Percentiles rank a stretch among this genome's conserved stretches.
phyloP scores from a whole-genome alignment of 306 rosid species.

The Cicer pinnatifidum region DNA sequence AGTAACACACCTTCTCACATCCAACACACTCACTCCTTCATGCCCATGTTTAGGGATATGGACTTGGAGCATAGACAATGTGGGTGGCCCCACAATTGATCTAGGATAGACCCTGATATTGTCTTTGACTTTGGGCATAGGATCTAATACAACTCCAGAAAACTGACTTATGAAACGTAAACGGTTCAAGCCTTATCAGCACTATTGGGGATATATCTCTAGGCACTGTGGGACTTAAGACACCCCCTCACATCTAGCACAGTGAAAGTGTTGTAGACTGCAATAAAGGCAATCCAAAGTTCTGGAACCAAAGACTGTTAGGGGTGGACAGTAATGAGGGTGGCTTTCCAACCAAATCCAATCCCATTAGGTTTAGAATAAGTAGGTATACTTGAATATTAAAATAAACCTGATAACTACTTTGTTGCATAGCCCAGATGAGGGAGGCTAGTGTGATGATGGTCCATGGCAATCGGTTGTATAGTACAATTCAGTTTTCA shows the following conservation, averaged over 20 bases:
- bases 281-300: not conserved
- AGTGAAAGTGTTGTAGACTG: not conserved
- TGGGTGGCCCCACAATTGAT: not conserved
- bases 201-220: not conserved
- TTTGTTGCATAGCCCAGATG: not conserved
- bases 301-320: not conserved
- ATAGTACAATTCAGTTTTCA: not conserved
- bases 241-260: not conserved
- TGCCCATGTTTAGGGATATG: not conserved
- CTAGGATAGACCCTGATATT: not conserved
- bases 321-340: not conserved
- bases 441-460: too few species aligned
- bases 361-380: conserved; percentile 9
- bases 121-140: not conserved
- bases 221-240: not conserved
- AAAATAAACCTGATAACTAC: conserved; percentile 15
- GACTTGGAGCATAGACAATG: not conserved
- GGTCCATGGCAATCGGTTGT: not conserved
- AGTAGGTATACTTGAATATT: conserved; percentile 6
- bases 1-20: not conserved
- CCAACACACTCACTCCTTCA: not conserved
- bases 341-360: not conserved
- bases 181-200: not conserved
- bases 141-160: not conserved
- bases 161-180: not conserved